phyloP scores from a whole-genome alignment of 2,329 filamentous ascomycete species.

The Fusarium cicatricum region DNA sequence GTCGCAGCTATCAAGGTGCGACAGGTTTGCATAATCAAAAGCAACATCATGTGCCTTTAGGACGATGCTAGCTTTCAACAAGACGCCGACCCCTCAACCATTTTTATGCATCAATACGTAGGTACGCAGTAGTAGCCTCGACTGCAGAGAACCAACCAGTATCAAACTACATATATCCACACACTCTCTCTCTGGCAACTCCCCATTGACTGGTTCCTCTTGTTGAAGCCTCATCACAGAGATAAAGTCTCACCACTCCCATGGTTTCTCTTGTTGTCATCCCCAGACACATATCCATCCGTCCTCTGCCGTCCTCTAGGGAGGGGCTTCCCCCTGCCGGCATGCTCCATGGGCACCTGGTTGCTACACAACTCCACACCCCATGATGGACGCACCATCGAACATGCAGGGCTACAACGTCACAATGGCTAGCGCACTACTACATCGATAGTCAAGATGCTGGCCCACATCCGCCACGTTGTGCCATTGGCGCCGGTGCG shows the following conservation, averaged over 20 bases:
- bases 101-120: slow-evolving; percentile 7
- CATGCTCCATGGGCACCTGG: slow-evolving; percentile 6
- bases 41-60: not conserved
- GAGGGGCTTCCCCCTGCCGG: slow-evolving; percentile 14
- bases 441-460: not conserved
- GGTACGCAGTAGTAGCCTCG: too few species aligned
- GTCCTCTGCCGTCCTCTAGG: slow-evolving; percentile 12
- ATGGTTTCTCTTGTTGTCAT: slow-evolving; percentile 10
- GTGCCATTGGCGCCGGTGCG: slow-evolving; percentile 24
- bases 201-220: slow-evolving; percentile 2
- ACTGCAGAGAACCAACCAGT: slow-evolving; percentile 13
- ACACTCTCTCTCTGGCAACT: slow-evolving; percentile 10
- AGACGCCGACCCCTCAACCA: slow-evolving; percentile 6
- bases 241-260: slow-evolving; percentile 28
- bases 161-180: not conserved
- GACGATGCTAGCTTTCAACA: not conserved
- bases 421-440: slow-evolving; percentile 1
- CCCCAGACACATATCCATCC: slow-evolving; percentile 8
- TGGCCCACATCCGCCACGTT: slow-evolving; percentile 4
- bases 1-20: slow-evolving; percentile 11
- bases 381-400: slow-evolving; percentile 23
- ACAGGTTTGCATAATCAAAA: slow-evolving; percentile 15
- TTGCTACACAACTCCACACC: slow-evolving; percentile 27
- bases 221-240: slow-evolving; percentile 11
- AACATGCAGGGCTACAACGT: slow-evolving; percentile 7